A percentile compares a stretch with the other conserved stretches of the same genome.
These are phyloP conservation scores for Isatis tinctoria DNA, from an alignment of 345 rosid species.

Conservation along the genomic window DNA sequence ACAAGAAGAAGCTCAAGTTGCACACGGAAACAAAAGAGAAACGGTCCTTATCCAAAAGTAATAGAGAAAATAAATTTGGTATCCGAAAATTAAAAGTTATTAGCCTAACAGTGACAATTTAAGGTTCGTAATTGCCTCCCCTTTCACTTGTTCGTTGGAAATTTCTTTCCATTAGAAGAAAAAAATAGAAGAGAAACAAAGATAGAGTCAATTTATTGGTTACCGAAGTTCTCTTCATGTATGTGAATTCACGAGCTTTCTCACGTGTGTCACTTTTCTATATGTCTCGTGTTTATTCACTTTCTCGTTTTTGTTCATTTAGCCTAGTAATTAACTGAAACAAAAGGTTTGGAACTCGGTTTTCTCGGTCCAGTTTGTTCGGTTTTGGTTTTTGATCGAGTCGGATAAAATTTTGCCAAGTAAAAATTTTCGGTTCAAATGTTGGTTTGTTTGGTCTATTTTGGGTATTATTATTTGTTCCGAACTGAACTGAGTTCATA, in stretches of 20 bases:
- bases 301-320: not conserved
- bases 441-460: too few relatives aligned
- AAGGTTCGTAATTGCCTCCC: slow-evolving; percentile 24
- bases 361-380: too few relatives aligned
- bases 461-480: too few relatives aligned
- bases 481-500: too few relatives aligned
- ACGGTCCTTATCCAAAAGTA: not conserved
- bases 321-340: too few relatives aligned
- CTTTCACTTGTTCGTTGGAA: not conserved
- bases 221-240: slow-evolving; percentile 3
- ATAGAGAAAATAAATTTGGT: slow-evolving; percentile 4
- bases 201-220: slow-evolving; percentile 26
- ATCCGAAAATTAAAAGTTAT: not conserved
- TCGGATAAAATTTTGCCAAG: too few relatives aligned
- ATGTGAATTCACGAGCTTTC: slow-evolving; percentile 1
- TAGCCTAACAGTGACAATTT: slow-evolving; percentile 31
- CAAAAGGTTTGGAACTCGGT: too few relatives aligned
- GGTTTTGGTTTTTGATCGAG: too few relatives aligned
- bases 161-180: not conserved
- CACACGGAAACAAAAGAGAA: slow-evolving; percentile 24
- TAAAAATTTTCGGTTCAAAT: too few relatives aligned
- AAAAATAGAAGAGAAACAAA: slow-evolving; percentile 3
- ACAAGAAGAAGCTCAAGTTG: slow-evolving; percentile 24
- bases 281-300: not conserved
- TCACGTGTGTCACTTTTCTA: not conserved